Base-by-base conservation (phyloP, 2,329 filamentous ascomycete species). In the Trichoderma afroharzianum region DNA sequence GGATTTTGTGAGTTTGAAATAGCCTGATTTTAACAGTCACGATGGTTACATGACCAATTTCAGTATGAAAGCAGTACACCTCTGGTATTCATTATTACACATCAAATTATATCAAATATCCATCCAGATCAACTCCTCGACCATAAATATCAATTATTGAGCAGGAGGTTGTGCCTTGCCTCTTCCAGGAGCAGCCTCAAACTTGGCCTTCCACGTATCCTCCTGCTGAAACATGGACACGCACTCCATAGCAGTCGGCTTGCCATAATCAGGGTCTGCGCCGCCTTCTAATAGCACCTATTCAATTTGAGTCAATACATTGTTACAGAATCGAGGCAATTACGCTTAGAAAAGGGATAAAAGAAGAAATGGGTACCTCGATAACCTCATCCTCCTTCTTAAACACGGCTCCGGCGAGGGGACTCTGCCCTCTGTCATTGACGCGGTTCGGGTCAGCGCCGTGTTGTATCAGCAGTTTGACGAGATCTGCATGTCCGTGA, bases 341-440 rank as follows among this genome's bases (percentile, higher is more conserved):
- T 2, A 18, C 3, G 8, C n/a, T 30, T 12, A 15, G 8, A 36
- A 50, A n/a, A 21, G 50, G 26, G n/a, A 18, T 6, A 26, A 59
- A 11, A 47, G 24, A 57, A 14, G 12, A 14, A 18, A 4, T 6
- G 50, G 79, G 64, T 72, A 88, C 86, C 78, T 88, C 87, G 11
- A 93, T 86, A 3, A 93, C 88, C 4, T 86, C 87, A 69, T 87
- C 85, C 76, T 91, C 90, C 12, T 88, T 88, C 80, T 93, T 93
- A 79, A 93, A 93, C 9, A 93, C 88, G 0, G 91, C 91, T 0
- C 92, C 91, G 0, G 91, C 91, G 4, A 93, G 82, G 0, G 90
- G 88, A 73, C 89, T 92, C 80, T 93, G 92, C 0, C 89, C 89
- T 58, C 87, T 81, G 73, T 91, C 91, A 73, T 93, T 93, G 32